These are phyloP conservation scores for Microglena sp. DNA, from an alignment of 139 green algal genomes.

Conservation along the genomic window DNA sequence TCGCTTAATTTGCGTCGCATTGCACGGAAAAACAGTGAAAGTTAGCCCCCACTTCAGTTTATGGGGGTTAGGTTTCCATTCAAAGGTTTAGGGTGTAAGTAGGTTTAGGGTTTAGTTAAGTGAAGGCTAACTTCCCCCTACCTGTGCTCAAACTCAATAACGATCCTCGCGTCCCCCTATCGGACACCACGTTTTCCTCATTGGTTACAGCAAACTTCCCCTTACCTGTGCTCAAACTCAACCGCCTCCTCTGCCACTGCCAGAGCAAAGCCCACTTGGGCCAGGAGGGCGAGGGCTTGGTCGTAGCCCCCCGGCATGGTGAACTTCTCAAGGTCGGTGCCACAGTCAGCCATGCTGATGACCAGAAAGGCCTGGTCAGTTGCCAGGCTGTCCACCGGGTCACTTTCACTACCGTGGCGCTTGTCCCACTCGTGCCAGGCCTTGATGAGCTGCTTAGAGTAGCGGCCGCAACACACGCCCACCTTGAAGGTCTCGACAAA, in stretches of 20 bases:
- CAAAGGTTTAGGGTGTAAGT: too few relatives aligned
- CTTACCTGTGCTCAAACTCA: slow-evolving; percentile 97
- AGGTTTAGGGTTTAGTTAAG: too few relatives aligned
- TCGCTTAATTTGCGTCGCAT: too few relatives aligned
- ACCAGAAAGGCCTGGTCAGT: slow-evolving; percentile 2
- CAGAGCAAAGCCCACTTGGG: slow-evolving; percentile 75
- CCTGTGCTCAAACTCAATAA: too few relatives aligned
- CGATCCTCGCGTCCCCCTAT: too few relatives aligned
- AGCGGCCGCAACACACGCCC: slow-evolving; percentile 38
- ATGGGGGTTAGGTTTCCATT: too few relatives aligned
- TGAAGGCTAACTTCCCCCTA: too few relatives aligned
- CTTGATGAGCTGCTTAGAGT: slow-evolving; percentile 28
- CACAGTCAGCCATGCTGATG: slow-evolving; percentile 57
- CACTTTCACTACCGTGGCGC: slow-evolving; percentile 57
- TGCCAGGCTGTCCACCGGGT: slow-evolving; percentile 37
- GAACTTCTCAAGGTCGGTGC: slow-evolving; percentile 82
- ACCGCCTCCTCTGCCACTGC: slow-evolving; percentile 77
- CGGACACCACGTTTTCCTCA: too few relatives aligned
- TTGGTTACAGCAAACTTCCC: too few relatives aligned
- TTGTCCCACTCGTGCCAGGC: slow-evolving; percentile 47
- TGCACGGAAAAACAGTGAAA: too few relatives aligned
- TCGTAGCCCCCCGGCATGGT: slow-evolving; percentile 40
- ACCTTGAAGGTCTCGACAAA: slow-evolving; percentile 56
- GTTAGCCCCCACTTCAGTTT: too few relatives aligned
- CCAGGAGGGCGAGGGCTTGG: slow-evolving; percentile 69